Percentiles rank a stretch among this genome's conserved stretches.
Evolutionary conservation across 1,284 basidiomycete genomes (phyloP).

Genomic region (Schizophyllum commune): DNA sequence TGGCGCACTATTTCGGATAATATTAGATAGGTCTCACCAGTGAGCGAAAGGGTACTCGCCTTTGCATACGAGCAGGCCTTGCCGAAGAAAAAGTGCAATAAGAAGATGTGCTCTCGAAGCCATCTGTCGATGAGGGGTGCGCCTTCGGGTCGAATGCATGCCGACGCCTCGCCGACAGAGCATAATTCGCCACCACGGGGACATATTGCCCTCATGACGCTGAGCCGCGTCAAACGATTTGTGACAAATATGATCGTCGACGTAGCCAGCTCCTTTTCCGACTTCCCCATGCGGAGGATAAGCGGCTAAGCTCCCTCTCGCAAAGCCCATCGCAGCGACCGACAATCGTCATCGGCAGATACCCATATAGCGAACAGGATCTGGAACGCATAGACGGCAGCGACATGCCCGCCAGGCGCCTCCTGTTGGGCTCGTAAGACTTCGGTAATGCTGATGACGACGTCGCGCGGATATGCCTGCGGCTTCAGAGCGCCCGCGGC

Average conservation of each 20-base stretch:
- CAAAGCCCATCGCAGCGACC: neutral
- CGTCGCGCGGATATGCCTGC: neutral
- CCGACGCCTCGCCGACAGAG: neutral
- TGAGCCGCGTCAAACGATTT: neutral
- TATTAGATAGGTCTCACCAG: neutral
- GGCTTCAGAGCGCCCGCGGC: neutral
- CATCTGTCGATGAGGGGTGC: neutral
- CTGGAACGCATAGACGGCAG: neutral
- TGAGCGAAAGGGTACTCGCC: neutral
- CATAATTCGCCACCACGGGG: neutral
- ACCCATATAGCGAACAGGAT: neutral
- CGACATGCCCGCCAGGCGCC: neutral
- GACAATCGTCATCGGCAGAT: neutral
- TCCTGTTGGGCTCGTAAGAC: neutral
- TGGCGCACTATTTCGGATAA: neutral
- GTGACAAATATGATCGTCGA: neutral
- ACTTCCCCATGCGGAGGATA: neutral
- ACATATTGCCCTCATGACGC: neutral
- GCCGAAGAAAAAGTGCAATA: neutral
- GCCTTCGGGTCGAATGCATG: neutral
- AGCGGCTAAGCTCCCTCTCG: neutral
- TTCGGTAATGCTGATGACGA: neutral
- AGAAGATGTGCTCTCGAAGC: neutral
- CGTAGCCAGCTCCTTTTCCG: neutral
- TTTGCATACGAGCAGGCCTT: neutral